Evolutionary conservation across 768 basidiomycete genomes (phyloP), one percentile per base, ranked within the genome.

Genomic region (Kwoniella sp.): DNA sequence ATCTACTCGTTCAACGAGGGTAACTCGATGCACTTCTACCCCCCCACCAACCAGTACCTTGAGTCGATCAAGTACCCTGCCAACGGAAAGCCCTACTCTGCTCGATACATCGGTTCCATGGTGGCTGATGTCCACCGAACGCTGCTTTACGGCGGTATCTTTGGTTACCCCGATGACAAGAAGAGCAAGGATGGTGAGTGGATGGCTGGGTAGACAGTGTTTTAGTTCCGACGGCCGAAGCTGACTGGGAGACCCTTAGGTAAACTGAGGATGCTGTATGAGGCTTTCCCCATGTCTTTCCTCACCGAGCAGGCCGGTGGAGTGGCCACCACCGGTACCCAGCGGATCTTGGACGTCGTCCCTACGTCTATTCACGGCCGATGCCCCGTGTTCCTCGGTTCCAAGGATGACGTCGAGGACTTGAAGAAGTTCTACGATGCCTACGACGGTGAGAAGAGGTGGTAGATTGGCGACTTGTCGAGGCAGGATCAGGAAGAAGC

Each of bases 1-100:
- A 99, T 99, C 70, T 99, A 99, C 78, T 96, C 92, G 3, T 93
- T 98, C 81, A 99, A 99, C 74, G 95, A 99, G 78, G 95, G 95
- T 56, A 99, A 99, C 78, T 82, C 90, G 27, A 80, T 89, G 81
- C 92, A 92, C 77, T 98, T 95, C 81, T 93, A 99, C 76, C 90
- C 81, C 73, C 92, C 93, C 1, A 72, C 82, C 38, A 74, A 81
- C 42, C 84, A 83, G 28, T 90, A 78, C 67, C 92, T 93, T 9
- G 93, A 95, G 71, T 89, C 86, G n/a, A 73, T 76, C 71, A 76
- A 76, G 58, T 73, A 56, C 70, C 74, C 74, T 20, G 46, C 53
- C 23, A 64, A 66, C 51, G 65, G 63, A 32, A 67, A 67, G 41
- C 90, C 56, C 85, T 76, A 77, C 67, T 71, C 69, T 27, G 76